A percentile compares a stretch with the other conserved stretches of the same genome.
phyloP scores from a whole-genome alignment of 1,284 basidiomycete species.

The Kalmanozyma brasiliensis region DNA sequence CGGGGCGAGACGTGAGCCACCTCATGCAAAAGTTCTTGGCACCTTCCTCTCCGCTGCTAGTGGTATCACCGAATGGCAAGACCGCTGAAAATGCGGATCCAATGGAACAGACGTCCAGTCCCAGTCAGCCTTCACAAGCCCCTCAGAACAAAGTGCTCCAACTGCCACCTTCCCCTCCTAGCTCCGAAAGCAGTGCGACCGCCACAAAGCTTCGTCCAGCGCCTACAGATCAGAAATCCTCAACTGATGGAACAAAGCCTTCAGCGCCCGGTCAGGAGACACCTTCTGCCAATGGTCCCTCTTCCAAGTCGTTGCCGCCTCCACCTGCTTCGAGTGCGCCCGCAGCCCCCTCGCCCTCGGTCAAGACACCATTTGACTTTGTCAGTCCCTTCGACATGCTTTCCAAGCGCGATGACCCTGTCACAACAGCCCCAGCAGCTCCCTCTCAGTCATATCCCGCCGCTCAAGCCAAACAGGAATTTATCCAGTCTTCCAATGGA shows the following conservation, averaged over 20 bases:
- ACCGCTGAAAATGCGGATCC: slow-evolving; percentile 7
- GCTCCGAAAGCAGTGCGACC: slow-evolving; percentile 31
- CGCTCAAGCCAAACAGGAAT: not conserved
- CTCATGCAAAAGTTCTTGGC: slow-evolving; percentile 39
- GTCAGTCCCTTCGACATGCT: slow-evolving; percentile 45
- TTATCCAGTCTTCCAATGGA: not conserved
- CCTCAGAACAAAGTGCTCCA: slow-evolving; percentile 29
- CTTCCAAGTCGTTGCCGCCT: not conserved
- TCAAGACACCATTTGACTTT: slow-evolving; percentile 39
- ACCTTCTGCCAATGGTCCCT: slow-evolving; percentile 2
- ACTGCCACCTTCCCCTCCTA: slow-evolving; percentile 36
- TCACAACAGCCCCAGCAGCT: slow-evolving; percentile 10
- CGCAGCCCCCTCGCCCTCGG: slow-evolving; percentile 9
- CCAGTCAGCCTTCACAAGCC: slow-evolving; percentile 1
- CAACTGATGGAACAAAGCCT: too few species aligned
- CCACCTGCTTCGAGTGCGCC: not conserved
- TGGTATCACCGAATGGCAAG: slow-evolving; percentile 4
- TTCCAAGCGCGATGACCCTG: slow-evolving; percentile 6
- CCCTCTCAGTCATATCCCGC: slow-evolving; percentile 1
- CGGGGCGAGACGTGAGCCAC: slow-evolving; percentile 16
- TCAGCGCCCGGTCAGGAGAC: not conserved
- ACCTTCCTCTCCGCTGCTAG: slow-evolving; percentile 10
- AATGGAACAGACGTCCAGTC: not conserved
- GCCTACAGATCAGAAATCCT: not conserved
- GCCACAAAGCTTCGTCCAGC: slow-evolving; percentile 12